Percentiles rank a stretch among this genome's conserved stretches.
These are phyloP conservation scores for Kodamaea kaohsiungensis DNA, from an alignment of 805 yeast species.

Conservation along the genomic window DNA sequence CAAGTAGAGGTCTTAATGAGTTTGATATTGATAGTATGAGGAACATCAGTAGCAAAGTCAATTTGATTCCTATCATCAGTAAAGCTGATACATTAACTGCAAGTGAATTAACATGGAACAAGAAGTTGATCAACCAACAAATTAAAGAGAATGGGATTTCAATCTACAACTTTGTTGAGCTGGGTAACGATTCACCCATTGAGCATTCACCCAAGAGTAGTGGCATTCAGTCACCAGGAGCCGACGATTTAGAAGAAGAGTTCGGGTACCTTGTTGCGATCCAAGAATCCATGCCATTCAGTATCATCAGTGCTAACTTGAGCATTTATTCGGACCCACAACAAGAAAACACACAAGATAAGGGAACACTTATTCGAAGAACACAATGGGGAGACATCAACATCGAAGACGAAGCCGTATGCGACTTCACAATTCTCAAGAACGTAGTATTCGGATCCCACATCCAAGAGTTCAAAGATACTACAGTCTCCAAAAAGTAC, in stretches of 20 bases:
- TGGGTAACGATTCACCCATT: slow-evolving; percentile 10
- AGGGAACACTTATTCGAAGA: slow-evolving; percentile 10
- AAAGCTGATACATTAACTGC: slow-evolving; percentile 75
- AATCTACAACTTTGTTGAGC: slow-evolving; percentile 27
- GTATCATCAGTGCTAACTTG: slow-evolving; percentile 16
- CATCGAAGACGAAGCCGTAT: slow-evolving; percentile 16
- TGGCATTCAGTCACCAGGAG: slow-evolving; percentile 2
- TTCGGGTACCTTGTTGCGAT: slow-evolving; percentile 12
- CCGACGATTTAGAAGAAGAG: slow-evolving; percentile 15
- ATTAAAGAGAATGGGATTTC: slow-evolving; percentile 56
- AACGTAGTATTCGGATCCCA: slow-evolving; percentile 25
- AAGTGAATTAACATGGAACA: slow-evolving; percentile 55
- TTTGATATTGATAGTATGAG: slow-evolving; percentile 75
- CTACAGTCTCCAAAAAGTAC: slow-evolving; percentile 19
- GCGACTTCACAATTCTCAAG: slow-evolving; percentile 22
- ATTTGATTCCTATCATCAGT: slow-evolving; percentile 78
- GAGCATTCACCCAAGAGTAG: not conserved
- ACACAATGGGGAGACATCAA: slow-evolving; percentile 22
- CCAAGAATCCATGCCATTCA: slow-evolving; percentile 22
- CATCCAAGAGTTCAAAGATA: slow-evolving; percentile 28
- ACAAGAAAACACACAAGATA: not conserved
- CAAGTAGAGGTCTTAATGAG: slow-evolving; percentile 43
- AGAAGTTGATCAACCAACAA: slow-evolving; percentile 50
- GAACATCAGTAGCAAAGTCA: slow-evolving; percentile 68
- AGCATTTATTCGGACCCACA: not conserved